A percentile compares a stretch with the other conserved stretches of the same genome.
phyloP scores from a whole-genome alignment of 2,329 filamentous ascomycete genomes.

The Cryphonectria radicalis region DNA sequence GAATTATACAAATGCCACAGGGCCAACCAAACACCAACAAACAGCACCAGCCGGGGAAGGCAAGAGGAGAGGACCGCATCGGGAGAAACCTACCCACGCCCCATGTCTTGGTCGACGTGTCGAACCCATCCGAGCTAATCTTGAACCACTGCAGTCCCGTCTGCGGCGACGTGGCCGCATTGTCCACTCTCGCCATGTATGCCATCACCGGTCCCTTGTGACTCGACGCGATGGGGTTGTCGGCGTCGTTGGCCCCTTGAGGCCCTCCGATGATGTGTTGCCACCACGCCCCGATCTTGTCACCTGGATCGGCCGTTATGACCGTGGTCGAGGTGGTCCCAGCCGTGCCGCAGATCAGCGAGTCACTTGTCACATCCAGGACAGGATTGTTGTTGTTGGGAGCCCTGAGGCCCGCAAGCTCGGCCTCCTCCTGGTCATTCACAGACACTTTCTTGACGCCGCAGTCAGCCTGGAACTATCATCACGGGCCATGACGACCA shows the following conservation, averaged over 20 bases:
- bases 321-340: conserved; percentile 47
- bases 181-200: conserved; percentile 57
- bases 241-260: conserved; percentile 52
- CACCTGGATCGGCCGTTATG: conserved; percentile 54
- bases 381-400: conserved; percentile 59
- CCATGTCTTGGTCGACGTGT: conserved; percentile 49
- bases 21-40: not conserved
- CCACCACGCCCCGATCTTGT: conserved; percentile 56
- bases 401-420: conserved; percentile 50
- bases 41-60: not conserved
- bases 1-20: not conserved
- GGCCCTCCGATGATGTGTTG: conserved; percentile 59
- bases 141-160: conserved; percentile 57
- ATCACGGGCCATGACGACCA: not conserved
- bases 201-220: conserved; percentile 60
- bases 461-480: not conserved
- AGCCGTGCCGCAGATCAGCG: conserved; percentile 55
- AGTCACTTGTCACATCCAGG: conserved; percentile 51
- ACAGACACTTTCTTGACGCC: conserved; percentile 48
- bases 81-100: conserved; percentile 40
- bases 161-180: conserved; percentile 49
- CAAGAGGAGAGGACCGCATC: not conserved
- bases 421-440: conserved; percentile 49
- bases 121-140: conserved; percentile 55
- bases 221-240: conserved; percentile 58